Evolutionary conservation across 2,329 filamentous ascomycete species (phyloP), one percentile per base, ranked within the genome.

Genomic region (Botrytis medusae): DNA sequence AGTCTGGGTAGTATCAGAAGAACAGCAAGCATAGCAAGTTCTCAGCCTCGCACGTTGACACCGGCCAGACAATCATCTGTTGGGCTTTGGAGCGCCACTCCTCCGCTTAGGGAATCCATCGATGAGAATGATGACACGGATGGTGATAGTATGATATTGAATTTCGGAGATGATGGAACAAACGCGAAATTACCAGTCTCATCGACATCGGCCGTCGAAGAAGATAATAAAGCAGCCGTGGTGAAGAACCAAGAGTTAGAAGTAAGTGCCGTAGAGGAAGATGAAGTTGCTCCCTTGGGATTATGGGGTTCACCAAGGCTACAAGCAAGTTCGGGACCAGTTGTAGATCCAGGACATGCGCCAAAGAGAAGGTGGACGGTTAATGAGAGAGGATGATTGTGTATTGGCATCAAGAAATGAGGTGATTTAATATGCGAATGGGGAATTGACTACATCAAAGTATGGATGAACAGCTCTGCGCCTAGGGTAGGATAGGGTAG

Each of bases 341-440:
- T 83, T 18, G 83, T 81, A 18, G 84, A 86, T 63, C 84, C 82
- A 40, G 86, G 87, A 71, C 84, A 82, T 61, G 80, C 83, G 34
- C 80, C 82, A 1, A 88, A 88, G 80, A 80, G 87, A 71, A 83
- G 86, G 18, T 88, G 87, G 87, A 87, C 86, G 9, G 84, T 87
- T 10, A 87, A 84, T 46, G 86, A 88, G 59, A 73, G 72, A 6
- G 29, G 16, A 57, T 65, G n/a, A 68, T 57, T 18, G 1, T 34
- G 8, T 25, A 10, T 20, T 14, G 18, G 9, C n/a, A 18, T 20
- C 51, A 32, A 22, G 54, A 34, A 22, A 57, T 14, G 51, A 18
- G n/a, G n/a, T 29, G 14, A 8, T 29, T 57, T 25, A 18, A 57
- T 57, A 29, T 29, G 51, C 51, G 1, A 57, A 57, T 57, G 32